These are phyloP conservation scores for Lachancea thermotolerans DNA, from an alignment of 805 yeast genomes.

Conservation along the genomic window DNA sequence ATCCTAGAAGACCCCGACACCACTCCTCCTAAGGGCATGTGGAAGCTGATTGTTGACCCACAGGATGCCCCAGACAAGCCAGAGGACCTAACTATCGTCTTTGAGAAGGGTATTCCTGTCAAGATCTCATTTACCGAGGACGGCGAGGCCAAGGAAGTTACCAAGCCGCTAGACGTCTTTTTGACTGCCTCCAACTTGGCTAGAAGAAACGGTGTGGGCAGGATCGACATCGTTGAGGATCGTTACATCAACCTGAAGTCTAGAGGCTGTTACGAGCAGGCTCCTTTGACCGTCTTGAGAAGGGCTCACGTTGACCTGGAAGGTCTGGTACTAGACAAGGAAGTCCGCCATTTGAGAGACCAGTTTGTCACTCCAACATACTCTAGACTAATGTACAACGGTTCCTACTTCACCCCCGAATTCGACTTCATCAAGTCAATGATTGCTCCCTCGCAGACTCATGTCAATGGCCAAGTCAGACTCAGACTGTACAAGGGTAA, in stretches of 20 bases:
- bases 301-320: conserved; percentile 91
- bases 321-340: conserved; percentile 95
- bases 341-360: conserved; percentile 95
- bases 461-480: conserved; percentile 96
- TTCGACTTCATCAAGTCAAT: conserved; percentile 90
- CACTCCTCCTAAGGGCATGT: conserved; percentile 99
- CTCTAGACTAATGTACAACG: conserved; percentile 88
- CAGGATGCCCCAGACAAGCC: conserved; percentile 90
- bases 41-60: conserved; percentile 98
- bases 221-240: conserved; percentile 98
- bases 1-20: conserved; percentile 97
- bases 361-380: conserved; percentile 89
- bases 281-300: conserved; percentile 94
- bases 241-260: conserved; percentile 98
- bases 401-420: conserved; percentile 97
- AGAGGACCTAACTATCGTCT: conserved; percentile 78
- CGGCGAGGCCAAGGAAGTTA: conserved; percentile 50
- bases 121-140: conserved; percentile 63
- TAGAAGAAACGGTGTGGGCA: conserved; percentile 99
- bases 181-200: conserved; percentile 89
- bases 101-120: conserved; percentile 80
- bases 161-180: conserved; percentile 90
- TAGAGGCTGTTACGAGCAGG: conserved; percentile 99
- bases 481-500: conserved; percentile 90
- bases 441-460: conserved; percentile 90